Base-by-base conservation (phyloP, 2,329 filamentous ascomycete species). In the Pyricularia sp. region DNA sequence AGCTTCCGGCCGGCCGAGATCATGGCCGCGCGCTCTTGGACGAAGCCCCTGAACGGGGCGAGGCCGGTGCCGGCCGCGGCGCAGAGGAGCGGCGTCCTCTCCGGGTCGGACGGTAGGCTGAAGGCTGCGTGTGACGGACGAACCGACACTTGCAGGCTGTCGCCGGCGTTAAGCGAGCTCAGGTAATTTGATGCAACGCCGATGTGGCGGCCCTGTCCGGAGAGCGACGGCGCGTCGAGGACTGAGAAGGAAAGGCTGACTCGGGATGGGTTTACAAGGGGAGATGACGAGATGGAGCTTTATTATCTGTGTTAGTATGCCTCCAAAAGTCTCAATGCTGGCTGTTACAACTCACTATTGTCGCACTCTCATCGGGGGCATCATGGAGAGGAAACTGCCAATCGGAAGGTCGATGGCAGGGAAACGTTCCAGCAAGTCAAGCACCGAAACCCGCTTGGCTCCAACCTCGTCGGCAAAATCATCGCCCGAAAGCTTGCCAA, bases 221-320 rank as follows among this genome's bases (percentile, higher is more conserved):
- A 81, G 14, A 83, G 79, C 0, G 87, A 84, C 0, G 85, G 84
- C 4, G 81, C 81, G 68, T 89, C 84, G 65, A 91, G 82, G 0
- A 93, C 85, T 2, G 84, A 84, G 78, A 90, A 92, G 4, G 89
- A 92, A 26, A 93, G 82, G 0, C 89, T 88, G 69, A 85, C 84
- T 69, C 81, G 81, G 6, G 79, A 80, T 0, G 85, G 81, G 71
- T 88, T 83, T 69, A 80, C 81, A 0, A 92, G 81, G 0, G 91
- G 89, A 0, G 90, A 92, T 0, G 90, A 92, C 0, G 91, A 92
- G 73, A 93, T 92, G 25, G 88, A 92, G 73, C 65, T 66, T 36
- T 9, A 26, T 23, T 30, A 4, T 10, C 6, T n/a, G 26, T 61
- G 66, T 68, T 12, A 68, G 36, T 30, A 3, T 30, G 28, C 3